Evolutionary conservation across 345 rosid genomes (phyloP).

Genomic region (Euphorbia pulcherrima): DNA sequence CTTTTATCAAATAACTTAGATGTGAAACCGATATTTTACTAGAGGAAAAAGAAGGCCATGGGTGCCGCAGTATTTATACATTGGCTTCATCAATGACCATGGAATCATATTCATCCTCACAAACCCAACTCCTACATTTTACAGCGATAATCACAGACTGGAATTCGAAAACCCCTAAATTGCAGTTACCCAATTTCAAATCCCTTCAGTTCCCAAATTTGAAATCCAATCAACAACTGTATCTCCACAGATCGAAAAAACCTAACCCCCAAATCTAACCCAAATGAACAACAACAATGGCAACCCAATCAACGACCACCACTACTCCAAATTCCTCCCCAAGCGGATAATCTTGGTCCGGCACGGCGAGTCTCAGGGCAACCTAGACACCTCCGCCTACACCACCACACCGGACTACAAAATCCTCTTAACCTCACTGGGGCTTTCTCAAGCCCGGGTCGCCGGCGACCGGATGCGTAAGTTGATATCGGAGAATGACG

Average conservation of each 20-base stretch:
- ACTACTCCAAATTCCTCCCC: constrained; percentile 41
- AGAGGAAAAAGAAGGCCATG: too few species aligned
- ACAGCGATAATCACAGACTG: too few species aligned
- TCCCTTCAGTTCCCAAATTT: too few species aligned
- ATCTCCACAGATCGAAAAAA: too few species aligned
- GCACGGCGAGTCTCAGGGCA: constrained; percentile 92
- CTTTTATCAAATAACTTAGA: too few species aligned
- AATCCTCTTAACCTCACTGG: constrained; percentile 63
- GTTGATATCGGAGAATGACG: constrained; percentile 36
- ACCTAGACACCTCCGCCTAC: constrained; percentile 72
- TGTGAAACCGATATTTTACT: too few species aligned
- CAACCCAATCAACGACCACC: neutral
- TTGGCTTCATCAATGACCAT: too few species aligned
- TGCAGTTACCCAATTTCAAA: neutral
- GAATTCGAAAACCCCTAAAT: neutral
- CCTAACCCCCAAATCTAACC: neutral
- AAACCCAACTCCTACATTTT: too few species aligned
- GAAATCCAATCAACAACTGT: too few species aligned
- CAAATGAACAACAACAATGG: constrained; percentile 10
- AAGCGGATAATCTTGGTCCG: constrained; percentile 87
- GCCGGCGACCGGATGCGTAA: constrained; percentile 56
- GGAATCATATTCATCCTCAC: too few species aligned
- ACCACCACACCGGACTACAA: constrained; percentile 82
- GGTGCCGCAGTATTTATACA: too few species aligned
- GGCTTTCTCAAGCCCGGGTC: constrained; percentile 51